These are phyloP conservation scores for Liriodendron chinense DNA, from an alignment of 164 flowering plant genomes.

Conservation along the genomic window DNA sequence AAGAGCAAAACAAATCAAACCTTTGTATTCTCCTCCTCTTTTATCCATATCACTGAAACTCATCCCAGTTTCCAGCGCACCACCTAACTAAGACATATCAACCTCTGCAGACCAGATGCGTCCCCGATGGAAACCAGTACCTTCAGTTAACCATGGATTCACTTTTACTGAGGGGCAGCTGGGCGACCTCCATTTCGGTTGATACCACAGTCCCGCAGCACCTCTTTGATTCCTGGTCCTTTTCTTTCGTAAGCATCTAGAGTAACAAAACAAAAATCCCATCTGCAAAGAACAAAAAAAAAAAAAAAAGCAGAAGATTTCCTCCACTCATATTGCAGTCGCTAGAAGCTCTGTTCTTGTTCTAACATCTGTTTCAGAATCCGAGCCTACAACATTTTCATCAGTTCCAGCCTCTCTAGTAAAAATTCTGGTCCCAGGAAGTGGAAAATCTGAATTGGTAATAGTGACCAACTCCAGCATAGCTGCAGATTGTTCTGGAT, in stretches of 20 bases:
- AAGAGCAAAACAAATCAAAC: no score
- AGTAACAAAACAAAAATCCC: neutral
- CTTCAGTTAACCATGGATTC: no score
- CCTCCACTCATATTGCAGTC: constrained; percentile 36
- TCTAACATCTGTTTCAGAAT: constrained; percentile 21
- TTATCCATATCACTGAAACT: no score
- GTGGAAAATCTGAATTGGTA: constrained; percentile 44
- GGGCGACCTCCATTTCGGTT: neutral
- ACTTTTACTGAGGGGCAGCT: no score
- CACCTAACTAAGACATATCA: no score
- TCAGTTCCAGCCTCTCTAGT: constrained; percentile 15
- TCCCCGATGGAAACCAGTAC: no score
- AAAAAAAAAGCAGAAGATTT: neutral
- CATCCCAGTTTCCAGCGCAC: no score
- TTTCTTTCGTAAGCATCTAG: neutral
- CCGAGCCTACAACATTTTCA: constrained; percentile 16
- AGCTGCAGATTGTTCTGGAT: constrained; percentile 36
- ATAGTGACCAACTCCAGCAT: constrained; percentile 37
- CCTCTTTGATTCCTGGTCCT: neutral
- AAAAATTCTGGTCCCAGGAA: constrained; percentile 31
- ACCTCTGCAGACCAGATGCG: no score
- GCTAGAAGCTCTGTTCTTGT: constrained; percentile 49
- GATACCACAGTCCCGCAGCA: neutral
- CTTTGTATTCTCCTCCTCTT: no score
- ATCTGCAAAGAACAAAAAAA: neutral